Evolutionary conservation across 1,284 basidiomycete genomes (phyloP), one percentile per base, ranked within the genome.

Genomic region (Ceratobasidium papillatum): DNA sequence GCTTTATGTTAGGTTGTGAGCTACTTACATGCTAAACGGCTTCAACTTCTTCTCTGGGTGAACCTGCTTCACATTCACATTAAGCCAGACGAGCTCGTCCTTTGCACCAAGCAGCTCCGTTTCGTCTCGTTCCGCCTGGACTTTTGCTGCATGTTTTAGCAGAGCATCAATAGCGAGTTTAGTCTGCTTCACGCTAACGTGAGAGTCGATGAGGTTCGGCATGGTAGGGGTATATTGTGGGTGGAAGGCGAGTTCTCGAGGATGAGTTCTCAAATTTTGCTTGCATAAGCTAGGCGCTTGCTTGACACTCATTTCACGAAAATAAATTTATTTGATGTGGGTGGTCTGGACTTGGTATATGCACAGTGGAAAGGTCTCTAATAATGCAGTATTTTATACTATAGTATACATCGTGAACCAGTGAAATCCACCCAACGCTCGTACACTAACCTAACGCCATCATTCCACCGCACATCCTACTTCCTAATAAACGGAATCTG

Each of bases 71-170:
- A 94, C 89, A 22, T 92, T 89, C 75, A 98, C 86, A 78, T 92
- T 90, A 32, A 98, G 86, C 93, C 94, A 97, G 68, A 98, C 86
- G 80, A 91, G 85, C 80, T 93, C 92, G 79, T 95, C 94, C 81
- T 89, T 92, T 59, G 86, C 88, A 0, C 89, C 86, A 69, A 98
- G 82, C n/a, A 98, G 87, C 80, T 96, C 90, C 0, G 83, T 89
- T 80, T 93, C 90, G 77, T 91, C 89, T 75, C 87, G 85, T 79
- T 91, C 84, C 78, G 87, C 82, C 76, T 89, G 86, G 77, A 87
- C 84, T 80, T 93, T 91, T 66, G 84, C 80, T 51, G 90, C 88
- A 80, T 96, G 88, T 1, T 86, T 84, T 63, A 92, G 85, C 9
- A 98, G 86, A 0, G 95, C 91, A 0, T 90, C 86, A 11, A 96